Evolutionary conservation across 2,329 filamentous ascomycete species (phyloP).

Genomic region (Diaporthe sp.): DNA sequence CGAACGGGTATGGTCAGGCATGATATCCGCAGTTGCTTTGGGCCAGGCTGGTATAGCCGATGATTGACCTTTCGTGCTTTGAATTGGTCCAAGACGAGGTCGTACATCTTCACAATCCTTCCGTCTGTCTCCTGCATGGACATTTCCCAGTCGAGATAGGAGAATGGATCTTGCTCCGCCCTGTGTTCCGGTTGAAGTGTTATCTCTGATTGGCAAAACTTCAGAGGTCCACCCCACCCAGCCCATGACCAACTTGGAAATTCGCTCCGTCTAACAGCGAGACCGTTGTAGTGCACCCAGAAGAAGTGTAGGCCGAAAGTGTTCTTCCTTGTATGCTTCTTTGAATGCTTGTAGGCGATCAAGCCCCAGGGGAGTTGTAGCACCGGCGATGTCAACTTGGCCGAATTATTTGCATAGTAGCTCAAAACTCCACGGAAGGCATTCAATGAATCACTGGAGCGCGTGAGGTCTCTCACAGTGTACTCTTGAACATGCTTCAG

Average conservation of each 20-base stretch:
- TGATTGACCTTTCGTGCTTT: neutral
- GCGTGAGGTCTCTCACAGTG: neutral
- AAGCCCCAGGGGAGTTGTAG: neutral
- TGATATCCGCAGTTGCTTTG: neutral
- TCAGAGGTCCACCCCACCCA: neutral
- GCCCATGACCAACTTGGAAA: slow-evolving; percentile 3
- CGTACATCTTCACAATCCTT: neutral
- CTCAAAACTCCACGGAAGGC: neutral
- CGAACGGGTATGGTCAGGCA: neutral
- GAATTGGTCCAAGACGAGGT: neutral
- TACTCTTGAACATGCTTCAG: neutral
- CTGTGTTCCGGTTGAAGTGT: too few species aligned
- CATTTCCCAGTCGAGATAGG: neutral
- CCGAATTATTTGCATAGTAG: neutral
- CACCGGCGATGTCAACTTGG: neutral
- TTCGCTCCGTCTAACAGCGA: neutral
- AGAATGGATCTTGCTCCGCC: neutral
- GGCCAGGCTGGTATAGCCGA: neutral
- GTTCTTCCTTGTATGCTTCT: too few species aligned
- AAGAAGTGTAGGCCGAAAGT: too few species aligned
- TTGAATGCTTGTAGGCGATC: too few species aligned
- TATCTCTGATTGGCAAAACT: too few species aligned
- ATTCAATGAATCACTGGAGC: neutral
- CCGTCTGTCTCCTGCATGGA: neutral
- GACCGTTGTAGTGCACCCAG: too few species aligned